phyloP scores from a whole-genome alignment of 805 yeast species.

The Suhomyces canberraensis region DNA sequence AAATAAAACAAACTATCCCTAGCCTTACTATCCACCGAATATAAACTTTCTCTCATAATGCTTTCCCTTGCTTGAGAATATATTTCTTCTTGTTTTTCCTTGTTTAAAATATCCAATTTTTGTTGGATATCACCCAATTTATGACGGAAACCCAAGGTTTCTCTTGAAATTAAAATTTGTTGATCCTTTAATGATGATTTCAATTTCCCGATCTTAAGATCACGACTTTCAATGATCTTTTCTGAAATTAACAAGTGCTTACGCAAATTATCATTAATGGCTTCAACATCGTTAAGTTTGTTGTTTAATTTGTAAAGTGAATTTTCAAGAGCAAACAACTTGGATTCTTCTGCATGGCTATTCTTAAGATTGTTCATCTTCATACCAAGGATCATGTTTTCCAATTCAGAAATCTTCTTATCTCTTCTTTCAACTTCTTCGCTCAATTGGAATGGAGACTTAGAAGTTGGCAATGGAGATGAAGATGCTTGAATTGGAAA shows the following conservation, averaged over 20 bases:
- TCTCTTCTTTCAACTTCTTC: conserved; percentile 29
- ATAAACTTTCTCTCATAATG: conserved; percentile 13
- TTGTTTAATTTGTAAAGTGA: conserved; percentile 54
- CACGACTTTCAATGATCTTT: conserved; percentile 55
- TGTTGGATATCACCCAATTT: conserved; percentile 32
- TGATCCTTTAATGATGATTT: conserved; percentile 51
- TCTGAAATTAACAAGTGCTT: conserved; percentile 55
- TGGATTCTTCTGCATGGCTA: conserved; percentile 44
- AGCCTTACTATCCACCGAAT: conserved; percentile 13
- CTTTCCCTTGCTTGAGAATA: conserved; percentile 12
- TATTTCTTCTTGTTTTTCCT: conserved; percentile 12
- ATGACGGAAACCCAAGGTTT: conserved; percentile 48
- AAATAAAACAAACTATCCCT: conserved; percentile 12
- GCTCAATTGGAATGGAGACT: conserved; percentile 4
- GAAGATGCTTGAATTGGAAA: conserved; percentile 9
- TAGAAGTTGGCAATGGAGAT: conserved; percentile 4
- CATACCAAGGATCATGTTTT: conserved; percentile 24
- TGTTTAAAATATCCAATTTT: conserved; percentile 12
- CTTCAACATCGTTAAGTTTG: conserved; percentile 60
- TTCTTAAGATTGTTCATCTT: conserved; percentile 28
- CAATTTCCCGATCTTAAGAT: conserved; percentile 52
- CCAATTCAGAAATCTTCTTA: conserved; percentile 27
- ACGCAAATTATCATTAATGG: conserved; percentile 55
- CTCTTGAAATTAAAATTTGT: conserved; percentile 45
- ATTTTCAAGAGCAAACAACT: conserved; percentile 52